Evolutionary conservation across 345 rosid genomes (phyloP).

Genomic region (Eucalyptus albens): DNA sequence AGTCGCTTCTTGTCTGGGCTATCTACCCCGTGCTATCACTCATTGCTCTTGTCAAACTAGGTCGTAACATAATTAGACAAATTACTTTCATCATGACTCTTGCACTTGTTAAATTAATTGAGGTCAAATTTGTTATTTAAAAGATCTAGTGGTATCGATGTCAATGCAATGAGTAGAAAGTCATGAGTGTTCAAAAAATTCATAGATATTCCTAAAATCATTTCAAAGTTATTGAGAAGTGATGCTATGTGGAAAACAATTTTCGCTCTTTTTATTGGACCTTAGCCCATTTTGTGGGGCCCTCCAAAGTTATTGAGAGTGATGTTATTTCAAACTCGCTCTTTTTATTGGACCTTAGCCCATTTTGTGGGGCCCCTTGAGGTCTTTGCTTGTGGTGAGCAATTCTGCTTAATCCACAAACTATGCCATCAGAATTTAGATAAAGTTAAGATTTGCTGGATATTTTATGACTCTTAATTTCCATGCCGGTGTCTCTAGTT

Average conservation of each 20-base stretch:
- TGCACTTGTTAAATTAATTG: too few species aligned
- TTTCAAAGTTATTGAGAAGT: not conserved
- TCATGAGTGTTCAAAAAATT: not conserved
- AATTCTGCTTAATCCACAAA: not conserved
- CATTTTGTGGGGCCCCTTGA: not conserved
- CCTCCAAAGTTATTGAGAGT: not conserved
- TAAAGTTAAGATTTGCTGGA: too few species aligned
- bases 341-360: too few species aligned
- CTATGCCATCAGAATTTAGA: too few species aligned
- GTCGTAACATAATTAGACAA: not conserved
- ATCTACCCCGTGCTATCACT: fast-evolving
- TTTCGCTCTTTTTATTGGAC: not conserved
- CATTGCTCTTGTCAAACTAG: too few species aligned
- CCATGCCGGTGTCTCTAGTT: too few species aligned
- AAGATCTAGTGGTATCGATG: not conserved
- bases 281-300: not conserved
- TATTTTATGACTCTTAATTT: too few species aligned
- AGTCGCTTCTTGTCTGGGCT: too few species aligned
- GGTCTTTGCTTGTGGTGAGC: not conserved
- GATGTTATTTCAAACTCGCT: too few species aligned
- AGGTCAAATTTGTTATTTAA: not conserved
- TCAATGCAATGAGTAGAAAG: not conserved
- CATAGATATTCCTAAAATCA: not conserved
- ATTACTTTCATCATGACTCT: not conserved
- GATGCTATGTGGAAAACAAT: not conserved